These are phyloP conservation scores for Pachysandra terminalis DNA, from an alignment of 164 flowering plant species.

Conservation along the genomic window DNA sequence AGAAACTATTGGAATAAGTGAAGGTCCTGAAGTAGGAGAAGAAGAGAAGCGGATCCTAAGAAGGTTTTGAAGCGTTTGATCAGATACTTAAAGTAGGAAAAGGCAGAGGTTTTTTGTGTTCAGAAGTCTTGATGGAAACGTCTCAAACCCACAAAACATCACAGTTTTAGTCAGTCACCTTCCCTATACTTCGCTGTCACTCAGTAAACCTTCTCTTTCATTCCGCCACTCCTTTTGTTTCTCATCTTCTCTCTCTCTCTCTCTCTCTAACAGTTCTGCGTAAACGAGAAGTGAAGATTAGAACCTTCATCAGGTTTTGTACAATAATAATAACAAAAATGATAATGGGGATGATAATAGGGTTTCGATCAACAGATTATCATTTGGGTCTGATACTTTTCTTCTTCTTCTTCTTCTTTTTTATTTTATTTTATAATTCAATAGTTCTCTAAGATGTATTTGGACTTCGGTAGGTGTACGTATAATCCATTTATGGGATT, in stretches of 20 bases:
- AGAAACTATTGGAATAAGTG: constrained; percentile 10
- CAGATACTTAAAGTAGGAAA: constrained; percentile 61
- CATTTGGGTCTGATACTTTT: constrained; percentile 23
- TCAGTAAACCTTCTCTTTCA: too few relatives aligned
- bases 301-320: constrained; percentile 2
- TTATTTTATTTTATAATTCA: neutral
- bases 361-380: constrained; percentile 18
- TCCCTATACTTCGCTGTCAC: constrained; percentile 38
- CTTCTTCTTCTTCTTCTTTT: constrained; percentile 1
- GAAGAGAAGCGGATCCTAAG: constrained; percentile 28
- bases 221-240: too few relatives aligned
- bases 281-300: constrained; percentile 23
- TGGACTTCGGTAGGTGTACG: constrained; percentile 25
- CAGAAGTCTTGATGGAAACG: constrained; percentile 49
- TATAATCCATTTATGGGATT: constrained; percentile 26
- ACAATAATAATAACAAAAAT: constrained; percentile 10
- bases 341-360: constrained; percentile 15
- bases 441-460: neutral
- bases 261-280: neutral
- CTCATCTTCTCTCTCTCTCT: neutral
- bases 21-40: constrained; percentile 10
- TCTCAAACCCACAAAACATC: constrained; percentile 24
- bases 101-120: constrained; percentile 44
- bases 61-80: constrained; percentile 29
- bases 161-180: constrained; percentile 27